Evolutionary conservation across 768 basidiomycete species (phyloP).

Genomic region (Podaxis sp.): DNA sequence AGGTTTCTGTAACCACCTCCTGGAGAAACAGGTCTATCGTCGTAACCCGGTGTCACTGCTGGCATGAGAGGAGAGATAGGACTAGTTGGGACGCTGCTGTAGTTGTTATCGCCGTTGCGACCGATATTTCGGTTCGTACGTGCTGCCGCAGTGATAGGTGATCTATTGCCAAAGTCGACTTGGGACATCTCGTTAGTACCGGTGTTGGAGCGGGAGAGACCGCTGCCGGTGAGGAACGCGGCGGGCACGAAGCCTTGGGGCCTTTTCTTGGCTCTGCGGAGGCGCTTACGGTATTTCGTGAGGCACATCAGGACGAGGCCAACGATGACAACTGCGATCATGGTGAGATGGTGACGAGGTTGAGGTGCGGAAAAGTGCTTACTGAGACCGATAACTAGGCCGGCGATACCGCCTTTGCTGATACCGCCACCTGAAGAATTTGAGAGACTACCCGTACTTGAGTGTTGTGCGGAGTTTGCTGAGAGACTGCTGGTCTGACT

Average conservation of each 20-base stretch:
- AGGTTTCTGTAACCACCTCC: neutral
- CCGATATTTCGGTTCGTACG: constrained; percentile 7
- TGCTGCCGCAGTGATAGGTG: neutral
- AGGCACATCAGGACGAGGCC: constrained; percentile 22
- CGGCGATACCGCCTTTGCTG: constrained; percentile 18
- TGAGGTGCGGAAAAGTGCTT: neutral
- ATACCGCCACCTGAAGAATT: neutral
- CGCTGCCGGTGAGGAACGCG: constrained; percentile 16
- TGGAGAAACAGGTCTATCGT: neutral
- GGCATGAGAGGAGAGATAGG: constrained; percentile 11
- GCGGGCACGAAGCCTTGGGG: constrained; percentile 20
- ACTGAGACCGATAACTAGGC: constrained; percentile 16
- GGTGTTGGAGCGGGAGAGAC: constrained; percentile 12
- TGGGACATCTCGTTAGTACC: constrained; percentile 2
- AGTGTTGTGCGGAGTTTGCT: neutral
- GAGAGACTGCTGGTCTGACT: neutral
- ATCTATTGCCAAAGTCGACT: constrained; percentile 3
- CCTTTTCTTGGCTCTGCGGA: constrained; percentile 22
- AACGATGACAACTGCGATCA: constrained; percentile 22
- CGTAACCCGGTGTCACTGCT: constrained; percentile 7
- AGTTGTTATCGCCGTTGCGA: neutral
- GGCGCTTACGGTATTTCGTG: constrained; percentile 19
- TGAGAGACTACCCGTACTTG: neutral
- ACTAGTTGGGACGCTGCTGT: neutral
- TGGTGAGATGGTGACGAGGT: neutral